These are phyloP conservation scores for Thinopyrum elongatum DNA, from an alignment of 176 grass and related monocot genomes.

Conservation along the genomic window DNA sequence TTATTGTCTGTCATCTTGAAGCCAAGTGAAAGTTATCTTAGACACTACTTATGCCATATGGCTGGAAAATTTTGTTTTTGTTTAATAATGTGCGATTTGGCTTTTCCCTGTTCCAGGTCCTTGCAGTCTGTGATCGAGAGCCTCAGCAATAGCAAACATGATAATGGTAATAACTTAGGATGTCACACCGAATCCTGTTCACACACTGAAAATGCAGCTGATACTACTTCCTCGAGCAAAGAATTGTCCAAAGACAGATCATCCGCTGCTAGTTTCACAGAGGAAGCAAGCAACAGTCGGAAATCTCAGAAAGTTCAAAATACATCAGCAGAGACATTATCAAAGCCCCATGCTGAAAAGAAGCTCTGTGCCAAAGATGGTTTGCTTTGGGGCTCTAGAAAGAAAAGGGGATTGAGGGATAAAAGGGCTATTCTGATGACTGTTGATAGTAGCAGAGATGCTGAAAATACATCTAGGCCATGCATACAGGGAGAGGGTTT, in stretches of 20 bases:
- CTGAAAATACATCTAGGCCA: constrained; percentile 48
- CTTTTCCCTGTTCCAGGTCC: constrained; percentile 57
- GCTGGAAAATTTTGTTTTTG: not conserved
- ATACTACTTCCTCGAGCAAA: constrained; percentile 55
- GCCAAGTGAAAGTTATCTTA: constrained; percentile 16
- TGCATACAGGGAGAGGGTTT: constrained; percentile 38
- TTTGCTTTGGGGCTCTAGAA: constrained; percentile 64
- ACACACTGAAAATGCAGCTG: constrained; percentile 34
- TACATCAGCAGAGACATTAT: constrained; percentile 32
- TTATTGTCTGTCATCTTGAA: not conserved
- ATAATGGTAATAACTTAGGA: constrained; percentile 35
- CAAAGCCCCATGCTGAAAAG: constrained; percentile 26
- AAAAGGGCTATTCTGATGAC: constrained; percentile 29
- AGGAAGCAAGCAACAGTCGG: constrained; percentile 45
- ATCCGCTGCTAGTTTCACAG: constrained; percentile 68
- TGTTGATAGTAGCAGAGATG: constrained; percentile 33
- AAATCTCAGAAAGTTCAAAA: constrained; percentile 43
- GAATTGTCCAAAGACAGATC: constrained; percentile 60
- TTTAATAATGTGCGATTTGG: constrained; percentile 16
- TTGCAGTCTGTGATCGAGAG: constrained; percentile 72
- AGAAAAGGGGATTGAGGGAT: constrained; percentile 67
- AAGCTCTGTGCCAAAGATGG: constrained; percentile 26
- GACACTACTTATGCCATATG: not conserved
- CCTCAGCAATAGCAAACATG: constrained; percentile 51
- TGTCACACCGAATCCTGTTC: constrained; percentile 43